A percentile compares a stretch with the other conserved stretches of the same genome.
These are phyloP conservation scores for Pseudozyma tsukubaensis DNA, from an alignment of 1,284 basidiomycete species.

Conservation along the genomic window DNA sequence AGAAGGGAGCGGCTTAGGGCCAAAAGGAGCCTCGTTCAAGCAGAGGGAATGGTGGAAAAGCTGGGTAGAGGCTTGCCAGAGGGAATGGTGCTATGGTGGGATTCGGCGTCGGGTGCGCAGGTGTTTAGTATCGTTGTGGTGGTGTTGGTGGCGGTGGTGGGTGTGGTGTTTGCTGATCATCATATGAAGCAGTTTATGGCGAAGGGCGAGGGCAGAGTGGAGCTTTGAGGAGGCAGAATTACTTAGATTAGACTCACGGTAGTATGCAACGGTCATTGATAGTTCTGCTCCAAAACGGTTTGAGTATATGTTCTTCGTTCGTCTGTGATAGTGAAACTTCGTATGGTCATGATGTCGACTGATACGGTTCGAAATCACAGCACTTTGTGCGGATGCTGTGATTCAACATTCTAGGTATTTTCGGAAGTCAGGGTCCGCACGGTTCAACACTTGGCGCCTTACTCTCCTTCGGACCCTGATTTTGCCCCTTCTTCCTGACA, in stretches of 20 bases:
- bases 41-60: constrained; percentile 7
- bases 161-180: constrained; percentile 21
- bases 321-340: not conserved
- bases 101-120: constrained; percentile 20
- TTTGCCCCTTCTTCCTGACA: not conserved
- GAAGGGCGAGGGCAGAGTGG: not conserved
- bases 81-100: constrained; percentile 24
- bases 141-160: constrained; percentile 15
- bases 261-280: too few species aligned
- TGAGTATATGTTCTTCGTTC: too few species aligned
- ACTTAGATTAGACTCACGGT: not conserved
- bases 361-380: not conserved
- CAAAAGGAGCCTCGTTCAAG: constrained; percentile 8
- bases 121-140: constrained; percentile 18
- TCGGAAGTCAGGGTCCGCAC: constrained; percentile 10
- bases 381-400: not conserved
- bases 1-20: constrained; percentile 12
- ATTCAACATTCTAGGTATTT: constrained; percentile 3
- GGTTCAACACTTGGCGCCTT: constrained; percentile 7
- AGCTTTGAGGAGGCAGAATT: constrained; percentile 1
- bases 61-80: constrained; percentile 18
- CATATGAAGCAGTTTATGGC: constrained; percentile 25
- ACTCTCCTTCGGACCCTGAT: not conserved
- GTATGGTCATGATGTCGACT: not conserved
- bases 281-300: too few species aligned